A percentile compares a stretch with the other conserved stretches of the same genome.
phyloP scores from a whole-genome alignment of 129 eudicot species.

The Chrysanthemum seticuspe region DNA sequence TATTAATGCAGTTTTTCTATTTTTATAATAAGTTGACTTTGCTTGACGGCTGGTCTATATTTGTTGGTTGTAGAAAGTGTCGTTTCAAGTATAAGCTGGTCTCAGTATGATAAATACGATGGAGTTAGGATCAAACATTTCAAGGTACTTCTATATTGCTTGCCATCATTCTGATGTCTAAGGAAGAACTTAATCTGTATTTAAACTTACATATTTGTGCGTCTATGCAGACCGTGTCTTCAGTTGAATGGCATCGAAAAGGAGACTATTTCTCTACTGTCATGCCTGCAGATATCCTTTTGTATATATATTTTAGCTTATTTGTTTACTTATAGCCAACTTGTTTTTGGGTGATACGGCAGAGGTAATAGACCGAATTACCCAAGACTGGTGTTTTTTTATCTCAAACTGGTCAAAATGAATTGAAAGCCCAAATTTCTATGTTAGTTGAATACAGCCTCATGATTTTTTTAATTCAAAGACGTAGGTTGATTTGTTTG shows the following conservation, averaged over 20 bases:
- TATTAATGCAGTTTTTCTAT: too few species aligned
- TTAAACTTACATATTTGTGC: slow-evolving; percentile 7
- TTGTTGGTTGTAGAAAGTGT: slow-evolving; percentile 35
- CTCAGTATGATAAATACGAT: slow-evolving; percentile 55
- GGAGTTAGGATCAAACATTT: slow-evolving; percentile 81
- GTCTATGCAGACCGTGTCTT: slow-evolving; percentile 73
- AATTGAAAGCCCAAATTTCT: too few species aligned
- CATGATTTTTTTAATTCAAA: too few species aligned
- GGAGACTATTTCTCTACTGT: slow-evolving; percentile 96
- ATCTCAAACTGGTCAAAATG: too few species aligned
- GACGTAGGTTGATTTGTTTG: too few species aligned
- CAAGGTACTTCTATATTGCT: slow-evolving; percentile 51
- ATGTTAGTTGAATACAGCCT: too few species aligned
- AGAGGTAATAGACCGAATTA: too few species aligned
- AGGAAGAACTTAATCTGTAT: not conserved
- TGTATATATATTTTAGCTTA: not conserved
- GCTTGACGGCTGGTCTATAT: not conserved
- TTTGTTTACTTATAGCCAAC: not conserved
- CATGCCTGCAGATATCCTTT: slow-evolving; percentile 99
- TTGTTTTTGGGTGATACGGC: not conserved
- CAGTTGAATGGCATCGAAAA: slow-evolving; percentile 97
- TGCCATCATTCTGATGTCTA: not conserved
- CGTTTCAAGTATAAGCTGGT: slow-evolving; percentile 63
- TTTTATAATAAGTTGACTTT: not conserved
- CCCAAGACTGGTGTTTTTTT: too few species aligned